phyloP scores from a whole-genome alignment of 805 yeast genomes.

The Yamadazyma paraphyllophila region DNA sequence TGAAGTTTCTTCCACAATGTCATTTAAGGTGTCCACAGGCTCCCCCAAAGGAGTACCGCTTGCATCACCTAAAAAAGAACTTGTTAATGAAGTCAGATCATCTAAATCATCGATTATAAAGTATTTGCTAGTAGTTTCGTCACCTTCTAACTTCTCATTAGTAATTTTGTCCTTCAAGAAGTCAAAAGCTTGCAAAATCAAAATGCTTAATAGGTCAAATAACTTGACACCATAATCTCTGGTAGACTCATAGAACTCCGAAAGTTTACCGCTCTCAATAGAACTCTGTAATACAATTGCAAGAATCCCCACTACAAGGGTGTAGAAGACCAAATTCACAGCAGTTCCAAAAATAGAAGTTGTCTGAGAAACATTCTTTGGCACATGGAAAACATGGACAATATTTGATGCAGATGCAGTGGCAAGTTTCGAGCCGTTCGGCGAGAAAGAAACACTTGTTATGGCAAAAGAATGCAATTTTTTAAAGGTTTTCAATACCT shows the following conservation, averaged over 20 bases:
- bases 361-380: conserved; percentile 45
- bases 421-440: conserved; percentile 64
- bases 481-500: conserved; percentile 47
- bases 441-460: conserved; percentile 68
- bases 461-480: conserved; percentile 77
- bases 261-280: conserved; percentile 35
- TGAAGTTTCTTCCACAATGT: conserved; percentile 10
- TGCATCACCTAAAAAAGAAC: not conserved
- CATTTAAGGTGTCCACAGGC: conserved; percentile 10
- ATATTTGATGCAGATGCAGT: conserved; percentile 77
- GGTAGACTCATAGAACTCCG: conserved; percentile 19
- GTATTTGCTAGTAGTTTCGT: conserved; percentile 19
- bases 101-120: conserved; percentile 25
- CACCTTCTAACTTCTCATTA: conserved; percentile 23
- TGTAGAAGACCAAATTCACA: conserved; percentile 33
- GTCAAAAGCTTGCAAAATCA: conserved; percentile 19
- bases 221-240: conserved; percentile 7
- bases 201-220: conserved; percentile 19
- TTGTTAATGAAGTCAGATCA: not conserved
- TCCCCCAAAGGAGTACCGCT: conserved; percentile 10
- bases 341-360: conserved; percentile 36
- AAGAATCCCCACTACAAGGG: conserved; percentile 28
- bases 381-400: conserved; percentile 60
- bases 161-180: conserved; percentile 28
- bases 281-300: conserved; percentile 35